Evolutionary conservation across 495 filamentous ascomycete genomes (phyloP), one percentile per base, ranked within the genome.

Genomic region (Parathielavia appendiculata): DNA sequence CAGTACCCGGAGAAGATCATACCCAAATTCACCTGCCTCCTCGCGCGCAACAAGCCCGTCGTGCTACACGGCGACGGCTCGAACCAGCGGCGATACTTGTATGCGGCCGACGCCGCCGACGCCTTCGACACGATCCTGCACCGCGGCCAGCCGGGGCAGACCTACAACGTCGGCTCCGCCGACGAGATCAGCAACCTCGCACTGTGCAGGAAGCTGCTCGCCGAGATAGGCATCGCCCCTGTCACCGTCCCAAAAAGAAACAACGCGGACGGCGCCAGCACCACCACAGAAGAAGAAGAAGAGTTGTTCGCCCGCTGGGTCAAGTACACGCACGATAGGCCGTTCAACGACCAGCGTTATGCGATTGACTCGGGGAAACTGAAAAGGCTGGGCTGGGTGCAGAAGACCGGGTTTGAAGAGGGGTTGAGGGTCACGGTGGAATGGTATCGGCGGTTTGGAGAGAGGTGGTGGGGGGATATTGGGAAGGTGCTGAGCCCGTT

Each of bases 1-100:
- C 88, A 90, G 66, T 91, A 82, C 63, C 87, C 87, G 1, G 87
- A 91, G 70, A 90, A 90, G 71, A 84, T 90, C 57, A 90, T 90
- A 40, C 86, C 87, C 23, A 87, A 87, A 64, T 91, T 91, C 69
- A 79, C 76, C 46, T 83, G 77, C 62, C 74, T 89, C 12, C 75
- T 89, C n/a, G 71, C 79, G 54, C 77, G 83, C 2, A 59, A 68
- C 14, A 72, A 79, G 46, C 80, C 81, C 13, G 79, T 88, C 0
- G 77, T 86, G 32, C 70, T 91, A 22, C 87, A 91, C 65, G 87
- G 87, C 36, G 81, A 85, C 64, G 87, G 87, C 50, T 78, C 75
- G 6, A 82, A 85, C 16, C 84, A 81, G 2, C 79, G 86, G 8
- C 78, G 84, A 51, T 91, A 88, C 67, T 78, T 91, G 17, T 89